Percentiles rank a stretch among this genome's conserved stretches.
Conservation (phyloP, 2,329 filamentous ascomycete genomes). For the Diaporthe eres region DNA sequence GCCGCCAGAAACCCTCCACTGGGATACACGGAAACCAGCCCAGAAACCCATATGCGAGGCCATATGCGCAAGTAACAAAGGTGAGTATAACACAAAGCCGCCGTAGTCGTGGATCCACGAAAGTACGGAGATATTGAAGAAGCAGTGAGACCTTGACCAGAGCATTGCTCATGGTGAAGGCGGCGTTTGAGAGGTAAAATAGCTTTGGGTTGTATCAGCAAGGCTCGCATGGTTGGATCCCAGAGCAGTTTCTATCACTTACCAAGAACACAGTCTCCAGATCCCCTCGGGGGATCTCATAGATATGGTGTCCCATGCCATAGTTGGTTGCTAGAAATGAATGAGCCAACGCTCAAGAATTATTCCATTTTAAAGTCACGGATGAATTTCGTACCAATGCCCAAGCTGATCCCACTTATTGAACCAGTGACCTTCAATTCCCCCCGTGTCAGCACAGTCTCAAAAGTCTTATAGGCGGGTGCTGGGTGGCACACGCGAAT, state of each 20-base stretch:
- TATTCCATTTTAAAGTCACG: too few relatives aligned
- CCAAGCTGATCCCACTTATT: not conserved
- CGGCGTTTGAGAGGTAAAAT: slow-evolving; percentile 43
- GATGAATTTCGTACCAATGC: not conserved
- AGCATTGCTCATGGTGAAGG: slow-evolving; percentile 43
- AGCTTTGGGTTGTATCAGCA: slow-evolving; percentile 7
- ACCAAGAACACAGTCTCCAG: slow-evolving; percentile 36
- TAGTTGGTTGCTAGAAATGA: not conserved
- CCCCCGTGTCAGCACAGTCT: not conserved
- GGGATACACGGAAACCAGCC: slow-evolving; percentile 48
- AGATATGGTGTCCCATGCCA: slow-evolving; percentile 30
- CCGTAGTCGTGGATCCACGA: slow-evolving; percentile 20
- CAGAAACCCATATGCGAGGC: slow-evolving; percentile 44
- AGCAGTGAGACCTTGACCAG: slow-evolving; percentile 45
- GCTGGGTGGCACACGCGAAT: not conserved
- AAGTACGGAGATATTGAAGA: slow-evolving; percentile 43
- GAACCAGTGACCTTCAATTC: not conserved
- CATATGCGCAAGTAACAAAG: slow-evolving; percentile 43
- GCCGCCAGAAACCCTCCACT: slow-evolving; percentile 44
- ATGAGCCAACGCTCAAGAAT: not conserved
- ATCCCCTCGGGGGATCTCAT: not conserved
- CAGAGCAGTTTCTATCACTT: not conserved
- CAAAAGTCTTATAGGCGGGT: too few relatives aligned
- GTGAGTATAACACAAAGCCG: slow-evolving; percentile 41
- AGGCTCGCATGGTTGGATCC: rapidly evolving